These are phyloP conservation scores for Ogataea glucozyma DNA, from an alignment of 805 yeast species.

Conservation along the genomic window DNA sequence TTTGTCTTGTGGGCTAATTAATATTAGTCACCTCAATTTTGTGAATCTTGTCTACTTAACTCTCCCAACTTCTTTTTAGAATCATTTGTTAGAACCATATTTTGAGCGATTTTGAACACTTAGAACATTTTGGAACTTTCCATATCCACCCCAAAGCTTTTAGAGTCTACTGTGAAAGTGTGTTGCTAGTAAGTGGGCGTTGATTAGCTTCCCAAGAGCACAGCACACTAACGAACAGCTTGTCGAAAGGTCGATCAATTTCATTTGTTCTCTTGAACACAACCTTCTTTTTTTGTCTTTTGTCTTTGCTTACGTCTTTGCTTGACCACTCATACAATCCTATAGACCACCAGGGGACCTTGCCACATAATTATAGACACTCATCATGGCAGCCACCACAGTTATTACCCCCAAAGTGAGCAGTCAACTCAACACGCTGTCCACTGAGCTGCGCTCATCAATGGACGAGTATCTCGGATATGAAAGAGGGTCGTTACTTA, in stretches of 20 bases:
- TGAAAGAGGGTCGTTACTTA: conserved; percentile 40
- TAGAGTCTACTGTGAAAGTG: background rate
- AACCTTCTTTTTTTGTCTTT: background rate
- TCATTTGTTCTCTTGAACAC: background rate
- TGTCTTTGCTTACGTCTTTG: conserved; percentile 2
- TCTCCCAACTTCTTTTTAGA: background rate
- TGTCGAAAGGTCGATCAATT: background rate
- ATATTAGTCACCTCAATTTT: conserved; percentile 1
- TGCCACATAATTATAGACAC: background rate
- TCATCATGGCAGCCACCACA: conserved; percentile 19
- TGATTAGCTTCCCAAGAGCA: background rate
- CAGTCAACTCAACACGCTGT: conserved; percentile 18
- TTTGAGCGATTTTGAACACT: background rate
- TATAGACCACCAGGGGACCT: conserved; percentile 2
- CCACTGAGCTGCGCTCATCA: conserved; percentile 29
- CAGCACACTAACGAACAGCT: background rate
- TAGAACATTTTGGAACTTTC: conserved; percentile 7
- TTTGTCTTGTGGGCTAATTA: conserved; percentile 7
- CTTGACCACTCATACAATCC: background rate
- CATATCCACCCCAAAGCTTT: background rate
- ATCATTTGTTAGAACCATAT: background rate
- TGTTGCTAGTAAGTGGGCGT: background rate
- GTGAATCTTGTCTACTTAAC: background rate
- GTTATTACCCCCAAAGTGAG: conserved; percentile 19
- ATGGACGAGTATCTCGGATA: conserved; percentile 43